phyloP scores from a whole-genome alignment of 1,139 yeast genomes.

The Trichomonascaceae sp. region DNA sequence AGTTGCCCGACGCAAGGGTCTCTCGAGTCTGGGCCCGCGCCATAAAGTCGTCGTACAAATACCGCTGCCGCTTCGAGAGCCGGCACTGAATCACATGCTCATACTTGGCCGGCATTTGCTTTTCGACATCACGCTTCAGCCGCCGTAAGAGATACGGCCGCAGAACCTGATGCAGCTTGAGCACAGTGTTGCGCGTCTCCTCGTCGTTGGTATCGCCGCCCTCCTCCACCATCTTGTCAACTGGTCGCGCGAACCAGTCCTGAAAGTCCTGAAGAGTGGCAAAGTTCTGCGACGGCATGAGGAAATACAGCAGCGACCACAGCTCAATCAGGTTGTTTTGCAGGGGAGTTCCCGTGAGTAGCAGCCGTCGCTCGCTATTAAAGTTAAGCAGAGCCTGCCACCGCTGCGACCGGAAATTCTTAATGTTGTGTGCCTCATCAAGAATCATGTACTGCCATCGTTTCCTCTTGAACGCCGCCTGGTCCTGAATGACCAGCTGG shows the following conservation, averaged over 20 bases:
- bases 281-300: conserved; percentile 97
- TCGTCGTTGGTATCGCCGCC: conserved; percentile 40
- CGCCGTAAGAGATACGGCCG: conserved; percentile 88
- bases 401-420: conserved; percentile 87
- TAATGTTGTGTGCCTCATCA: conserved; percentile 97
- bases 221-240: conserved; percentile 78
- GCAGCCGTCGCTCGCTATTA: conserved; percentile 75
- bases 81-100: conserved; percentile 92
- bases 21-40: conserved; percentile 91
- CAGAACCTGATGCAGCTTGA: conserved; percentile 82
- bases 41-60: conserved; percentile 92
- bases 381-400: conserved; percentile 95
- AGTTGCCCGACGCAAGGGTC: conserved; percentile 89
- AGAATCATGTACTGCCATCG: conserved; percentile 93
- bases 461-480: conserved; percentile 81
- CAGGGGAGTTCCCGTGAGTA: conserved; percentile 90
- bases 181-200: conserved; percentile 82
- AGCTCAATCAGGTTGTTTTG: conserved; percentile 87
- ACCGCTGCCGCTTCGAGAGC: conserved; percentile 83
- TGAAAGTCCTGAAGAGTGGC: conserved; percentile 93
- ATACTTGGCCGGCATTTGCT: conserved; percentile 97
- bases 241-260: conserved; percentile 97
- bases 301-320: conserved; percentile 85
- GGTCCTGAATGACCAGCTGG: conserved; percentile 93
- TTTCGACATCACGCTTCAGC: conserved; percentile 90